phyloP scores from a whole-genome alignment of 2,329 filamentous ascomycete genomes.

The Chaetothyriales sp. region DNA sequence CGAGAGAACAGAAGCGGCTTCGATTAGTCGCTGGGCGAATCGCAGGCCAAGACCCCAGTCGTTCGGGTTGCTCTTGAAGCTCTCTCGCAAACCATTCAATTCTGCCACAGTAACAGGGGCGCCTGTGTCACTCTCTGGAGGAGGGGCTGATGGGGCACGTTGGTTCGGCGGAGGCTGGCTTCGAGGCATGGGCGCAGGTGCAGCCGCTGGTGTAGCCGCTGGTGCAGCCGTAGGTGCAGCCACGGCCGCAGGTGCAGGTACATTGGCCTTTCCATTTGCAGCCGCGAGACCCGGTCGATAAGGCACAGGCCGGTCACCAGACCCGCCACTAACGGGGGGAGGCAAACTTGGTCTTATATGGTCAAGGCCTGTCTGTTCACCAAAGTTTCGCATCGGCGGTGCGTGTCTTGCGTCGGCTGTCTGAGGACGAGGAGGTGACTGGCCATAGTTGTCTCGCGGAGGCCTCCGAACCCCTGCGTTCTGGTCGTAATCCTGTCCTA shows the following conservation, averaged over 20 bases:
- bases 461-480: conserved; percentile 7
- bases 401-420: conserved; percentile 6
- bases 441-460: conserved; percentile 10
- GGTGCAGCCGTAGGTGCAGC: not conserved
- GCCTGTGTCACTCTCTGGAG: not conserved
- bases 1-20: conserved; percentile 67
- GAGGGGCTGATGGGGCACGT: conserved; percentile 1
- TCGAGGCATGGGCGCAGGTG: not conserved
- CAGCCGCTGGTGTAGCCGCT: not conserved
- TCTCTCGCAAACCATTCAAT: conserved; percentile 58
- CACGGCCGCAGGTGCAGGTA: not conserved
- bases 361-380: not conserved
- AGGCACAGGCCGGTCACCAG: conserved; percentile 13
- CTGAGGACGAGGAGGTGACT: conserved; percentile 16
- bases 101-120: conserved; percentile 59
- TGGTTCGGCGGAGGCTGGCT: not conserved
- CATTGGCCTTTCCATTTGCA: not conserved
- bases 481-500: conserved; percentile 6
- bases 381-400: not conserved
- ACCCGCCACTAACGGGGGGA: not conserved
- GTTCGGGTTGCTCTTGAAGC: conserved; percentile 55
- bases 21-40: conserved; percentile 70
- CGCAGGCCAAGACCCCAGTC: conserved; percentile 59
- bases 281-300: conserved; percentile 9
- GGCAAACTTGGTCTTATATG: not conserved